Evolutionary conservation across 306 rosid species (phyloP).

Genomic region (Boehmeria nivea): DNA sequence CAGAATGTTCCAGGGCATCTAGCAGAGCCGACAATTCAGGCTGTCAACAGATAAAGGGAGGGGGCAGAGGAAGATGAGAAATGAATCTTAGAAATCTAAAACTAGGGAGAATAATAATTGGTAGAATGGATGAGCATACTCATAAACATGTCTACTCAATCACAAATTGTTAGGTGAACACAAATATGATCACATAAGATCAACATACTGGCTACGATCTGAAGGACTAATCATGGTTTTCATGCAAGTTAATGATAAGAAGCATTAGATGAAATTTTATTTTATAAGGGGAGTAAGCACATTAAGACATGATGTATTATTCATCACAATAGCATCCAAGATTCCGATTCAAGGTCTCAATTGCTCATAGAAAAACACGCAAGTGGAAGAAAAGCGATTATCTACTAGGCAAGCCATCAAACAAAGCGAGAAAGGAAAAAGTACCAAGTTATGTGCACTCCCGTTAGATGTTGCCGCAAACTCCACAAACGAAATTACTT

Average conservation of each 20-base stretch:
- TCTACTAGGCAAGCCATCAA: no score
- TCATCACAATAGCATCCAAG: background rate
- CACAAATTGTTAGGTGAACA: background rate
- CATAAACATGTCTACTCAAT: background rate
- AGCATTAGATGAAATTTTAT: background rate
- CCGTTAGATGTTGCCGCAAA: slow-evolving; percentile 67
- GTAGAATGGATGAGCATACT: no score
- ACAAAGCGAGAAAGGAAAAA: slow-evolving; percentile 2
- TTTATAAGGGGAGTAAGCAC: slow-evolving; percentile 1
- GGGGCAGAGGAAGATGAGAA: slow-evolving; percentile 15
- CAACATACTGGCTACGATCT: no score
- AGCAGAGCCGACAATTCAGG: slow-evolving; percentile 78
- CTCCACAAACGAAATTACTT: slow-evolving; percentile 78
- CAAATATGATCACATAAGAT: no score
- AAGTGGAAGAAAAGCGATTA: no score
- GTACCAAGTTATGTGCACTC: slow-evolving; percentile 68
- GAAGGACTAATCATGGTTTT: background rate
- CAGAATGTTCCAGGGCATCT: slow-evolving; percentile 76
- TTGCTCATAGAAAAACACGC: background rate
- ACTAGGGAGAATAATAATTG: slow-evolving; percentile 12
- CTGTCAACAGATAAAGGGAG: slow-evolving; percentile 33
- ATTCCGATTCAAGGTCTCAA: slow-evolving; percentile 9
- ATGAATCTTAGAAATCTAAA: no score
- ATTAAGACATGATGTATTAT: slow-evolving; percentile 1
- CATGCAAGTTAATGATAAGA: background rate